Evolutionary conservation across 2,329 filamentous ascomycete genomes (phyloP).

Genomic region (Fusarium dimerum): DNA sequence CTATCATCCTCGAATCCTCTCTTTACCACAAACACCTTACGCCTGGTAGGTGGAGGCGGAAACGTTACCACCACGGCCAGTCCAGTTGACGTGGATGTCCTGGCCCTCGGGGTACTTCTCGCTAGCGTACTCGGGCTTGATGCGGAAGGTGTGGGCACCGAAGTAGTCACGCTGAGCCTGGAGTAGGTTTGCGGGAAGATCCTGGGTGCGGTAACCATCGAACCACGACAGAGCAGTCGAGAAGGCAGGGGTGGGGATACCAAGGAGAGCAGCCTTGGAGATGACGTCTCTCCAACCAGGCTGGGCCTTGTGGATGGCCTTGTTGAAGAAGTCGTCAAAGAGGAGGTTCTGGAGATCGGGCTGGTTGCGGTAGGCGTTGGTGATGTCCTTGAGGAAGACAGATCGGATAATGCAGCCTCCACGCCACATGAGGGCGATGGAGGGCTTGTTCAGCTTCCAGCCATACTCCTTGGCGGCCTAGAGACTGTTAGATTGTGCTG

Average conservation of each 20-base stretch:
- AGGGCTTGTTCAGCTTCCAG: conserved; percentile 99
- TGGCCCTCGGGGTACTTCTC: conserved; percentile 80
- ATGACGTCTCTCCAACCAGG: conserved; percentile 89
- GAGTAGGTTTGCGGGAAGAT: conserved; percentile 96
- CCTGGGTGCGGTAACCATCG: conserved; percentile 96
- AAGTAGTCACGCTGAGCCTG: conserved; percentile 99
- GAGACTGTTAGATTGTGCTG: conserved; percentile 2
- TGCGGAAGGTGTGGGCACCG: conserved; percentile 85
- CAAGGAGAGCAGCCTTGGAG: conserved; percentile 86
- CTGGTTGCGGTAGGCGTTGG: conserved; percentile 90
- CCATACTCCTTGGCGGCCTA: conserved; percentile 92
- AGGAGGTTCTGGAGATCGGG: conserved; percentile 96
- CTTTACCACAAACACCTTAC: conserved; percentile 51
- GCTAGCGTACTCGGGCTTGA: conserved; percentile 78
- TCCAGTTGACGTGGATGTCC: conserved; percentile 99
- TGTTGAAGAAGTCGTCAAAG: conserved; percentile 99
- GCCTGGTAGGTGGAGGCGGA: conserved; percentile 97
- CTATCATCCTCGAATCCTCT: conserved; percentile 16
- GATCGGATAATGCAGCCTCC: conserved; percentile 99
- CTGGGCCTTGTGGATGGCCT: conserved; percentile 97
- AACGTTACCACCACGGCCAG: conserved; percentile 93
- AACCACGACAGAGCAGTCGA: conserved; percentile 97
- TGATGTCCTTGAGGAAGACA: conserved; percentile 99
- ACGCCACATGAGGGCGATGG: conserved; percentile 99
- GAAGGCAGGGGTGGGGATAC: conserved; percentile 96